These are phyloP conservation scores for Tubosaeta sp. DNA, from an alignment of 768 basidiomycete species.

Conservation along the genomic window DNA sequence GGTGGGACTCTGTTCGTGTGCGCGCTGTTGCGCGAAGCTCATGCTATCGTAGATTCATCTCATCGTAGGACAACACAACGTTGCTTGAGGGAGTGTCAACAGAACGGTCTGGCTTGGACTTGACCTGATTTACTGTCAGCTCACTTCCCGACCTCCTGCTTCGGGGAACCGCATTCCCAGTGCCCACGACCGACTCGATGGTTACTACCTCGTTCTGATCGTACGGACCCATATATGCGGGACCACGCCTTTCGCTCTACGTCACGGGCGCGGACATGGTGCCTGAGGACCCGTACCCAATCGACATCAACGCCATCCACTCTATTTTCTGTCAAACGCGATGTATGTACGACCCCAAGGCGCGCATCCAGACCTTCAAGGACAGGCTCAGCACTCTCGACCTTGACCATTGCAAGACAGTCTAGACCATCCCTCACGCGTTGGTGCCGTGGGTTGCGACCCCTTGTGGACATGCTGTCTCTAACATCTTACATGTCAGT, in stretches of 20 bases:
- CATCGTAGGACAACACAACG: constrained; percentile 41
- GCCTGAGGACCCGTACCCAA: constrained; percentile 41
- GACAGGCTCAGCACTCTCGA: constrained; percentile 57
- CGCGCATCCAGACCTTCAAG: constrained; percentile 61
- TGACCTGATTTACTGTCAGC: constrained; percentile 71
- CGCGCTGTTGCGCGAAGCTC: constrained; percentile 13
- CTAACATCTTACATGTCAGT: constrained; percentile 8
- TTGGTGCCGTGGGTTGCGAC: constrained; percentile 36
- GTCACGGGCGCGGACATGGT: constrained; percentile 64
- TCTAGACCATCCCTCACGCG: constrained; percentile 78
- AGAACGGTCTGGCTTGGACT: constrained; percentile 24
- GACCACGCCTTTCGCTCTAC: constrained; percentile 59
- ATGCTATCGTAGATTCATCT: constrained; percentile 57
- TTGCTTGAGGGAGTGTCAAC: constrained; percentile 3
- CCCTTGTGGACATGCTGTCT: not conserved
- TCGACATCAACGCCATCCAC: constrained; percentile 58
- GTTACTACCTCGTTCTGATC: constrained; percentile 56
- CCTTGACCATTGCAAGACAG: constrained; percentile 59
- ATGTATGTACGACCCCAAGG: constrained; percentile 67
- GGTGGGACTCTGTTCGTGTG: constrained; percentile 4
- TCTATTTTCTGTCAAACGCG: constrained; percentile 56
- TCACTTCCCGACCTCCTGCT: constrained; percentile 64
- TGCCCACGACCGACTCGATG: constrained; percentile 46
- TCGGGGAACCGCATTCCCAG: constrained; percentile 64
- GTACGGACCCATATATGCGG: constrained; percentile 28